Conservation (phyloP, 2,329 filamentous ascomycete genomes). For the Ustilaginoidea virens region DNA sequence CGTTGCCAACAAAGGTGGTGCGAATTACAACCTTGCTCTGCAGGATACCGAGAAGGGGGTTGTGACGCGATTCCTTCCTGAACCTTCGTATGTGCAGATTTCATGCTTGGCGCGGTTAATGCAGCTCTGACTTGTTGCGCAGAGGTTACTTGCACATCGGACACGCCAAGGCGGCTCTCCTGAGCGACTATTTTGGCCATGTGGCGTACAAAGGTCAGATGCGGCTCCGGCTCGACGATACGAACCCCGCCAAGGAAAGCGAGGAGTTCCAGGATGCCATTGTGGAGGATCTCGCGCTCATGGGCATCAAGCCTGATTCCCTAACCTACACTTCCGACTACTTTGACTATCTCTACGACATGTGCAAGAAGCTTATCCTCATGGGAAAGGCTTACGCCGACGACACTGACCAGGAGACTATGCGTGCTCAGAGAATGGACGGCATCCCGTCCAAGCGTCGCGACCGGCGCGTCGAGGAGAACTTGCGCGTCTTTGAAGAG, state of each 20-base stretch:
- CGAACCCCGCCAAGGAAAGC: slow-evolving; percentile 95
- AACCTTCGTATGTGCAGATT: slow-evolving; percentile 55
- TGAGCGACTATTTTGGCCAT: slow-evolving; percentile 95
- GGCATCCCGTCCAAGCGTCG: slow-evolving; percentile 71
- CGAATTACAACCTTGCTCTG: slow-evolving; percentile 77
- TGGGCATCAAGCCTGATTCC: slow-evolving; percentile 81
- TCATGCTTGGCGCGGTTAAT: neutral
- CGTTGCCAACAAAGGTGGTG: slow-evolving; percentile 65
- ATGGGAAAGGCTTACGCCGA: slow-evolving; percentile 86
- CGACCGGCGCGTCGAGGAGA: slow-evolving; percentile 68
- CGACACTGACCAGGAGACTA: slow-evolving; percentile 79
- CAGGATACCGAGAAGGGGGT: slow-evolving; percentile 78
- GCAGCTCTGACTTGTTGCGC: slow-evolving; percentile 4
- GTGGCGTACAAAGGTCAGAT: slow-evolving; percentile 84
- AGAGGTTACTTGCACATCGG: slow-evolving; percentile 85
- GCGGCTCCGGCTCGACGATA: slow-evolving; percentile 89
- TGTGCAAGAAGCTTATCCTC: slow-evolving; percentile 70
- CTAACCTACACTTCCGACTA: slow-evolving; percentile 90
- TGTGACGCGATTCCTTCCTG: slow-evolving; percentile 82
- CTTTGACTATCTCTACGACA: slow-evolving; percentile 83
- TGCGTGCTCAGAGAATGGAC: slow-evolving; percentile 72
- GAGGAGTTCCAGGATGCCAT: slow-evolving; percentile 92
- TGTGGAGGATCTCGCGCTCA: slow-evolving; percentile 74
- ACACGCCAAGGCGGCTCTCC: slow-evolving; percentile 81
- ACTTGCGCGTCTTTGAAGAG: slow-evolving; percentile 71